Base-by-base conservation (phyloP, 768 basidiomycete species). In the Psilocybe subaeruginosa region DNA sequence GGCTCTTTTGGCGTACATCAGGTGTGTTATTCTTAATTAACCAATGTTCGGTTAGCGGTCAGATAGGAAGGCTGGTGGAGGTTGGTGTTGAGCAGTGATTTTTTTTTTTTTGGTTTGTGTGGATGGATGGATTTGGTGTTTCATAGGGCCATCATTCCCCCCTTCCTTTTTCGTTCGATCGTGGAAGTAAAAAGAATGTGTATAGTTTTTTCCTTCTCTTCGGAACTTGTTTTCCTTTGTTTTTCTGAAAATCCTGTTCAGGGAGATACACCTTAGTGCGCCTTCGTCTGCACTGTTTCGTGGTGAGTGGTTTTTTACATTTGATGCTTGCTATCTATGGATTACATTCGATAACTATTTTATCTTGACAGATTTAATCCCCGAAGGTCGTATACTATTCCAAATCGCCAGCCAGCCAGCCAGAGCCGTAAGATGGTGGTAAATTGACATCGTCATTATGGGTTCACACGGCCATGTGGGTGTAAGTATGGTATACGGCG, bases 1-100 rank as follows among this genome's bases (percentile, higher is more conserved):
- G 6, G 43, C 27, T 12, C 3, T 47, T 53, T 51, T 47, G 47
- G 33, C 19, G 51, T 57, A 54, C 56, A 17, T 58, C 58, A 68
- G 63, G 67, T 69, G 61, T 68, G 63, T 69, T 64, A 54, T 61
- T 63, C 48, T 63, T 66, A 62, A 64, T 61, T 61, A 17, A 41
- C 11, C 51, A 12, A 17, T 14, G 30, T 56, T 23, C 45, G 46
- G 47, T 54, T 23, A 43, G 46, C 47, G 41, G 53, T 33, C 23
- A 49, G 54, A n/a, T 54, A 7, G 62, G 31, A 17, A 11, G 49
- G 62, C 31, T 31, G 48, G 46, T 59, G 19, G 48, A 19, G 50
- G 52, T 53, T 19, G 17, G 19, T 52, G 23, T 52, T 55, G 17
- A n/a, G 37, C 37, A 39, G 52, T 53, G 29, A 35, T 11, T 23